Evolutionary conservation across 768 basidiomycete species (phyloP), one percentile per base, ranked within the genome.

Genomic region (Boletus rubescentipes): DNA sequence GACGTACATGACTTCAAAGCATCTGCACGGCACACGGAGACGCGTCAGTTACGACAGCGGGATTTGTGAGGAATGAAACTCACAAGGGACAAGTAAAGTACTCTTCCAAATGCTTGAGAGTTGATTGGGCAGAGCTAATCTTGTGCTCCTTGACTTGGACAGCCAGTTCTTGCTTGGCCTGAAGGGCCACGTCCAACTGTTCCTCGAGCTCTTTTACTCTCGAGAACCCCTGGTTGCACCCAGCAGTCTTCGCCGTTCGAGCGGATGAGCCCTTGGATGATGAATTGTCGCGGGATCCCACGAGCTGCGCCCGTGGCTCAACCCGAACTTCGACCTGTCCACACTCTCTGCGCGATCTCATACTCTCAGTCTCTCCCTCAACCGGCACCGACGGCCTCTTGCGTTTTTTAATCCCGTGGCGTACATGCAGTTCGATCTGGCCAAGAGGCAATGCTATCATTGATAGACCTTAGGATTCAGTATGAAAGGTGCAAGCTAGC

Each of bases 11-110:
- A 83, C 75, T 56, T 86, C 86, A 62, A 80, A 83, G 65, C 87
- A 86, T 54, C 86, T 89, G 50, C 37, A 37, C 39, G 41, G 11
- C 44, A 41, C 26, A 60, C 40, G 46, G 49, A 38, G 30, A 51
- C 52, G 40, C 18, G 43, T 66, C 46, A 55, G 41, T 56, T 51
- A 51, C 45, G 51, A 52, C 10, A 59, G 35, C 46, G 30, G 43
- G 11, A 39, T 35, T 41, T 32, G n/a, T 35, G 40, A 55, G 49
- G 16, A 42, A 52, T 36, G 41, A 31, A 43, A 69, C 84, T 62
- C 64, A 87, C 85, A 85, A 62, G 9, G 84, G 71, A 66, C 84
- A 89, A n/a, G 77, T 79, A 57, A 85, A 86, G 66, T 81, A 77
- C 36, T 84, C 84, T 58, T 85, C 83, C 0, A 86, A 72, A 54